Base-by-base conservation (phyloP, 805 yeast species). In the Metschnikowia matae region DNA sequence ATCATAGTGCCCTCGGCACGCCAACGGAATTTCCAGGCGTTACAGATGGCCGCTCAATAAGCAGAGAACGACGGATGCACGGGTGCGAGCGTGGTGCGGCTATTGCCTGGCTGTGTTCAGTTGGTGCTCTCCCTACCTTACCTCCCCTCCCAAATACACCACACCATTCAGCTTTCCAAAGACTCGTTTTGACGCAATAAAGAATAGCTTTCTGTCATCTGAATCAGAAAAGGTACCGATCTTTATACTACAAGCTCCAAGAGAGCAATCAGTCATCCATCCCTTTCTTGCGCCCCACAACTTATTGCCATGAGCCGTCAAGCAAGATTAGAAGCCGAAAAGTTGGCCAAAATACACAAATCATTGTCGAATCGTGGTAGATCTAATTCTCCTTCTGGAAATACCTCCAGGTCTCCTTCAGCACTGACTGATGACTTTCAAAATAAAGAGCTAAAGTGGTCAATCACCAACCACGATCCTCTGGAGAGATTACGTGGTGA, bases 391-490 rank as follows among this genome's bases (percentile, higher is more conserved):
- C 77, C 77, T 6, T 52, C 66, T 3, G 65, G 64, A 20, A 60
- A 57, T 39, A 59, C 60, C 41, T 58, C 66, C 41, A 59, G 77
- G 38, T 69, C 75, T 17, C 64, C 70, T 15, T 69, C 74, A 14
- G 57, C 62, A 6, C 67, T 64, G 62, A 65, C 66, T 38, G 74
- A 70, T 44, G 76, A 69, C 37, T 50, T 53, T 50, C 65, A 57
- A 51, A 63, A 63, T 49, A 73, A 71, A 53, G 79, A 75, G 36
- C 60, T 80, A 49, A 79, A 78, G 57, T 85, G 86, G 83, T 79
- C 87, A 0, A 83, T 87, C 39, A 75, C 87, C 44, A 78, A 80
- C 48, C 87, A 82, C 57, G 91, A 87, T 58, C 95, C 95, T 0
- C 83, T 84, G 54, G 86, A 84, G 58, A 69, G 94, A 51, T 63